Percentiles rank a stretch among this genome's conserved stretches.
phyloP scores from a whole-genome alignment of 192 early-diverging fungal species.

The Coemansia sp. region DNA sequence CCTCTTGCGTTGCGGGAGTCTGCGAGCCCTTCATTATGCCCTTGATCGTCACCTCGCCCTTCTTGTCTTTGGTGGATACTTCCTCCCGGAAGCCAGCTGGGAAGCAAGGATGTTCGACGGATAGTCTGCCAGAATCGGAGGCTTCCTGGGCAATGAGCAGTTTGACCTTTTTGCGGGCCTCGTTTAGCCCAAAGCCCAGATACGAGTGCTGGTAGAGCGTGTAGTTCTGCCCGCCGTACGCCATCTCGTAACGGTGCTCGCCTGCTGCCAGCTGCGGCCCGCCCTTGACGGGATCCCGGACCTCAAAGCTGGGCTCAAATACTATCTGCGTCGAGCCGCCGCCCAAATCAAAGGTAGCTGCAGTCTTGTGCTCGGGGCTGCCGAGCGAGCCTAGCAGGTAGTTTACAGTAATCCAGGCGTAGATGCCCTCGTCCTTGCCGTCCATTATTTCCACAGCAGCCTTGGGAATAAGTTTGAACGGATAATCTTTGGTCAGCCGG shows the following conservation, averaged over 20 bases:
- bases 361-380: constrained; percentile 62
- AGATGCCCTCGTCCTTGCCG: constrained; percentile 97
- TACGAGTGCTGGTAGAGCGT: constrained; percentile 95
- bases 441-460: constrained; percentile 91
- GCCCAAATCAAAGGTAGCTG: constrained; percentile 94
- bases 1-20: constrained; percentile 25
- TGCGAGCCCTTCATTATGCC: constrained; percentile 62
- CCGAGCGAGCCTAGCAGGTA: constrained; percentile 78
- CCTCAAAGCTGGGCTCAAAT: constrained; percentile 79
- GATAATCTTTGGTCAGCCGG: constrained; percentile 73
- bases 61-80: constrained; percentile 26
- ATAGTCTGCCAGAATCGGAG: constrained; percentile 37
- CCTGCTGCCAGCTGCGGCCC: constrained; percentile 58
- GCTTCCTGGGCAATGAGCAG: constrained; percentile 40
- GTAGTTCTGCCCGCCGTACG: constrained; percentile 74
- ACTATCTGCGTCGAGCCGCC: constrained; percentile 98
- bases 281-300: constrained; percentile 23
- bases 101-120: constrained; percentile 66
- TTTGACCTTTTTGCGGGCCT: constrained; percentile 80
- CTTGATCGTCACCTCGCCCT: constrained; percentile 48
- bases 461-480: constrained; percentile 74
- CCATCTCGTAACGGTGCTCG: constrained; percentile 73
- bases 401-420: constrained; percentile 98
- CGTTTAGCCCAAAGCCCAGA: constrained; percentile 88
- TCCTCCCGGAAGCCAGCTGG: constrained; percentile 64